A percentile compares a stretch with the other conserved stretches of the same genome.
phyloP scores from a whole-genome alignment of 192 early-diverging fungal species.

The Podila minutissima region DNA sequence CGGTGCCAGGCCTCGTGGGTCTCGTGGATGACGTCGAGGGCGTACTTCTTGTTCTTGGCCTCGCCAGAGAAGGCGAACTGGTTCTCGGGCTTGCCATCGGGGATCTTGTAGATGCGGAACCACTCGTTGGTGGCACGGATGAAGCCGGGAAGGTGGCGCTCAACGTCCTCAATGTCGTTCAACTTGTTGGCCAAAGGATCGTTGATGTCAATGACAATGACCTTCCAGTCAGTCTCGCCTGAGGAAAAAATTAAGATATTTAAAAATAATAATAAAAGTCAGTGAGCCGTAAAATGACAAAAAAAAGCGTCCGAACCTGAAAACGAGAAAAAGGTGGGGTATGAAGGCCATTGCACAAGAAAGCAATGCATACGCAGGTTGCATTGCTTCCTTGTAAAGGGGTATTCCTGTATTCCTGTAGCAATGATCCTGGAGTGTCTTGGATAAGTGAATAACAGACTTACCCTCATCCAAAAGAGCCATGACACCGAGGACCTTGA shows the following conservation, averaged over 20 bases:
- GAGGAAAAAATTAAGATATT: background rate
- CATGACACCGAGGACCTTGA: slow-evolving; percentile 99
- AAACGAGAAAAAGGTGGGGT: no score
- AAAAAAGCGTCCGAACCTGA: no score
- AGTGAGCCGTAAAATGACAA: no score
- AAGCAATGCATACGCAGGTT: no score
- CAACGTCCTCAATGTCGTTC: slow-evolving; percentile 99
- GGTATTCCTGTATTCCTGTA: no score
- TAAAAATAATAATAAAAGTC: no score
- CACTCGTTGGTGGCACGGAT: slow-evolving; percentile 98
- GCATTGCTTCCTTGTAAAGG: no score
- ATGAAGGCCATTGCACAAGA: no score
- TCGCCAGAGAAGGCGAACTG: slow-evolving; percentile 97
- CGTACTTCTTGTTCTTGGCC: slow-evolving; percentile 90
- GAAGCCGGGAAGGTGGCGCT: slow-evolving; percentile 95
- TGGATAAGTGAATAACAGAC: background rate
- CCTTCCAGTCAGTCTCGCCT: slow-evolving; percentile 99
- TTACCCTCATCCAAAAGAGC: slow-evolving; percentile 96
- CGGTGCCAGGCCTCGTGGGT: slow-evolving; percentile 94
- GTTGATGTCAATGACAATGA: slow-evolving; percentile 97
- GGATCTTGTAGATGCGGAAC: slow-evolving; percentile 99
- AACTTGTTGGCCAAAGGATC: slow-evolving; percentile 97
- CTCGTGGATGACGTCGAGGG: slow-evolving; percentile 90
- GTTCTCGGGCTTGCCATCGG: slow-evolving; percentile 99
- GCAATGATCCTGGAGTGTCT: no score